Conservation (phyloP, 2,329 filamentous ascomycete genomes). For the Colletotrichum tropicicola region DNA sequence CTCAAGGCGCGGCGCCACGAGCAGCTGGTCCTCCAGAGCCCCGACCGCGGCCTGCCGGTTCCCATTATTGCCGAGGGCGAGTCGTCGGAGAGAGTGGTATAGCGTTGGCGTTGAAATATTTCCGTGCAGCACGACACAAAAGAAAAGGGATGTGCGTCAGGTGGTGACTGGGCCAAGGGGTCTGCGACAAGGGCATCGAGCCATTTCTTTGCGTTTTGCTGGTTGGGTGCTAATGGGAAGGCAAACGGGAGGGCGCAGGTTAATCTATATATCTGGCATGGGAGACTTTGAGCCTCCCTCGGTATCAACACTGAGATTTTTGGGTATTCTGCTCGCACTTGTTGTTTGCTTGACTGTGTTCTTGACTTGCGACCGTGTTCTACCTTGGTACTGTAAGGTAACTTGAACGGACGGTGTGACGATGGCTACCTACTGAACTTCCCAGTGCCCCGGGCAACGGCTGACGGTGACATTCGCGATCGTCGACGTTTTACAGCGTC, state of each 20-base stretch:
- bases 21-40: slow-evolving; percentile 90
- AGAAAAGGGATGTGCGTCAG: neutral
- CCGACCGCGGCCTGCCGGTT: slow-evolving; percentile 84
- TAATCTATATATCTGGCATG: slow-evolving; percentile 21
- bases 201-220: slow-evolving; percentile 13
- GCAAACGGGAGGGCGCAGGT: slow-evolving; percentile 17
- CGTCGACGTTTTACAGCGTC: too few species aligned
- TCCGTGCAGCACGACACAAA: neutral
- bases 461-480: too few species aligned
- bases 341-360: neutral
- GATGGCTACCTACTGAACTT: too few species aligned
- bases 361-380: too few species aligned
- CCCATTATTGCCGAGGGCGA: slow-evolving; percentile 91
- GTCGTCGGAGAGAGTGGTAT: slow-evolving; percentile 79
- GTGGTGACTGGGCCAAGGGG: neutral
- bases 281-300: slow-evolving; percentile 5
- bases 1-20: slow-evolving; percentile 89
- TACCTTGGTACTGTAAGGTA: too few species aligned
- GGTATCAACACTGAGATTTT: slow-evolving; percentile 15
- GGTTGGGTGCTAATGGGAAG: neutral
- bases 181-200: neutral
- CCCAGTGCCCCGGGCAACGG: too few species aligned
- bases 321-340: neutral
- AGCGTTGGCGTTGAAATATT: slow-evolving; percentile 31
- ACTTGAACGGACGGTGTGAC: too few species aligned